Base-by-base conservation (phyloP, 257 asterid species). In the Nicotiana undulata region DNA sequence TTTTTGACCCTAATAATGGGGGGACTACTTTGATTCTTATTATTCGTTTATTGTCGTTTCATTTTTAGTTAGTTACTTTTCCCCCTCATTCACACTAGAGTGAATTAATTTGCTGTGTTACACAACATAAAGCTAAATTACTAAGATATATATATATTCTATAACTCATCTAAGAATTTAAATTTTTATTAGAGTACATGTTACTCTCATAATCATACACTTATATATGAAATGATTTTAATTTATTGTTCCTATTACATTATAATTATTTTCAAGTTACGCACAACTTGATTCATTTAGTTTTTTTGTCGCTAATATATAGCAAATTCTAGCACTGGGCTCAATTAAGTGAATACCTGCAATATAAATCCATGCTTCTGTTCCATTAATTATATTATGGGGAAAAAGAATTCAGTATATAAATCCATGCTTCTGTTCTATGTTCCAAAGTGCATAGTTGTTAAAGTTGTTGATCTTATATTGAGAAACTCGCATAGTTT, bases 1-100 rank as follows among this genome's bases (percentile, higher is more conserved):
- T 90, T 89, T 60, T 88, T 90, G 89, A 90, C 93, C 86, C 82
- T 61, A 61, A 82, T 77, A 76, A 80, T 52, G 26, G 79, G 72
- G 75, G 59, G 22, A 26, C 28, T 70, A 44, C 37, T 70, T 44
- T 72, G 49, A 22, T 72, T 44, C 77, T 18, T 46, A 6, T 72
- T 28, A 6, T 72, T 72, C 11, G 1, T 12, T 70, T 22, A 22
- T 17, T 17, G 15, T 28, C 10, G 15, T 52, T 56, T 56, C 63
- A 56, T 22, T 9, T 59, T 59, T 59, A 22, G 16, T 22, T 22
- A 59, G 3, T 40, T 22, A 10, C 10, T 26, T 63, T 28, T 24
- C 31, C 55, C 18, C 34, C 40, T 26, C 60, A 6, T 46, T 70
- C 46, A 13, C 3, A 70, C 10, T 44, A 22, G 13, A 70, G 37